Base-by-base conservation (phyloP, 805 yeast genomes). In the Groenewaldozyma salmanticensis region DNA sequence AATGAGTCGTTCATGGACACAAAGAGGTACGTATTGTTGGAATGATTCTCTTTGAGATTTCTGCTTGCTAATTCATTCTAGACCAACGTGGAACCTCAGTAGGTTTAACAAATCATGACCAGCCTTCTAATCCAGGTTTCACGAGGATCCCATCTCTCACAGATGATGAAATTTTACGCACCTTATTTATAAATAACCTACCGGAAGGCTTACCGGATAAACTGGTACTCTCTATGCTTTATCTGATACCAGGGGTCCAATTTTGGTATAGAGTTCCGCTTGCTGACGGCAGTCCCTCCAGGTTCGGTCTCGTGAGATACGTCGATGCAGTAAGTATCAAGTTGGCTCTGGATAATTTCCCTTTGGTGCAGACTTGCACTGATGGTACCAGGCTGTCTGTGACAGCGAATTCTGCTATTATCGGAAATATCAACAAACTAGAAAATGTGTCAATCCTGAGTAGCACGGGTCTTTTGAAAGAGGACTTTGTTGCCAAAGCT, bases 221-320 rank as follows among this genome's bases (percentile, higher is more conserved):
- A 7, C 34, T 35, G 18, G 43, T 50, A 18, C 34, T n/a, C 16
- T 24, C 33, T 4, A 40, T 42, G 3, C 36, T 50, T 9, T 15
- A 35, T 18, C 33, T 41, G 37, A 43, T 48, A 17, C 52, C 53
- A 4, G 46, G 50, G 4, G 27, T 50, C 18, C 47, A 48, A n/a
- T 21, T 21, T 21, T 50, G 47, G 45, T 31, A 35, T 11, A 36
- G 51, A 31, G 42, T 50, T 19, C 27, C 35, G 11, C 17, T 20
- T 11, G 41, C 47, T 27, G 42, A 42, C 29, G 44, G 46, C 7
- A 20, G 35, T 11, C 47, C 45, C 2, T 29, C 38, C 7, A 39
- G 27, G 6, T 50, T 44, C 38, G 55, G 52, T 1, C 48, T 50
- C 33, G 53, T 44, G 5, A 33, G 51, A 33, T 51, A 38, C 37